Evolutionary conservation across 2,329 filamentous ascomycete species (phyloP), one percentile per base, ranked within the genome.

Genomic region (Fusarium longipes): DNA sequence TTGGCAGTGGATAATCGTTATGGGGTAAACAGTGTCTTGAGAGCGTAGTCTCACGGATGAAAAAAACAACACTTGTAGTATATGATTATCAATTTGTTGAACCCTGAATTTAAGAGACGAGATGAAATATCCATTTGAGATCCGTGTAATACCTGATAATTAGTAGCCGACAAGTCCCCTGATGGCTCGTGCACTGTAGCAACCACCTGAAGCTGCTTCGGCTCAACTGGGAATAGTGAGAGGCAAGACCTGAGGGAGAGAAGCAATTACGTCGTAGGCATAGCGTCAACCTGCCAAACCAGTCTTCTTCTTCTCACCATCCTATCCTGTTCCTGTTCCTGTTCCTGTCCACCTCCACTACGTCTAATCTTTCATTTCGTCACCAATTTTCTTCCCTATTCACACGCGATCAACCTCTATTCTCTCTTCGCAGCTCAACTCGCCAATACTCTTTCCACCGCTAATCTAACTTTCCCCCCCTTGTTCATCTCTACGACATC

Each of bases 211-310:
- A 60, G 47, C 47, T 57, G 44, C 52, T 22, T 44, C 54, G 39
- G 17, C 61, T 65, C 38, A 61, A 65, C 54, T 60, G 40, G 65
- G 65, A 68, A 69, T 58, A 57, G 62, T n/a, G 29, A 22, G 18
- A 29, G 44, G 25, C 54, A 57, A 52, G 20, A 24, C 44, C 29
- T 22, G 29, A 27, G 18, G 42, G 45, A n/a, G 45, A 57, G 63
- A 67, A 70, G 66, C 66, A 69, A 69, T 69, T 68, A 68, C 66
- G 66, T 69, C 66, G 63, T 70, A 50, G 36, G 39, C 35, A 24
- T 47, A 67, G 63, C 54, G 51, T 64, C 65, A 66, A 61, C 44
- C 29, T 62, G 50, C 32, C 50, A 57, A 20, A 22, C 39, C 30
- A 33, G 29, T 18, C 24, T 54, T 57, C 50, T 65, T 52, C 57